phyloP scores from a whole-genome alignment of 1,139 yeast species.

The Pichia sp. region DNA sequence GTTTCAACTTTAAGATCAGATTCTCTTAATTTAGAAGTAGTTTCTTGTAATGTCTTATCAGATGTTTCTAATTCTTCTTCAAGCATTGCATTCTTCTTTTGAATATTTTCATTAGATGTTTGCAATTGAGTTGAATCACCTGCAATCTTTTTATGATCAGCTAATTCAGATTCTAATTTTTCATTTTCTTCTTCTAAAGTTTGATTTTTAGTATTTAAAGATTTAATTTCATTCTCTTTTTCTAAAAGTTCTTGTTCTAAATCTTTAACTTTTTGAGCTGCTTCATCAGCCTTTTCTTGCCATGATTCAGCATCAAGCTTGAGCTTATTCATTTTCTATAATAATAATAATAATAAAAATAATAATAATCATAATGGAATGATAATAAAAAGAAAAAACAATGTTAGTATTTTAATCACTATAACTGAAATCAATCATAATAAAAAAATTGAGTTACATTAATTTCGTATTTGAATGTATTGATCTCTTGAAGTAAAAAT shows the following conservation, averaged over 20 bases:
- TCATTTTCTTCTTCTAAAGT: constrained; percentile 88
- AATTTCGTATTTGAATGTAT: not conserved
- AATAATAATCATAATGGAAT: no score
- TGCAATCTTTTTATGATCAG: constrained; percentile 80
- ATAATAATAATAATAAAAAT: not conserved
- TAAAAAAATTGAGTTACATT: no score
- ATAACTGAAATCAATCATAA: no score
- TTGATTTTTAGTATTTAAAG: constrained; percentile 87
- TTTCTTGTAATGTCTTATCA: constrained; percentile 85
- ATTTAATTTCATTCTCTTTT: constrained; percentile 91
- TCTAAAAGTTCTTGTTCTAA: constrained; percentile 87
- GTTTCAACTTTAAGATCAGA: constrained; percentile 96
- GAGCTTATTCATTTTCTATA: constrained; percentile 77
- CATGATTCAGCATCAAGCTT: constrained; percentile 94
- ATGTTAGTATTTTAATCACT: constrained; percentile 5
- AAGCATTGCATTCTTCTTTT: constrained; percentile 85
- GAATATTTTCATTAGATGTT: constrained; percentile 81
- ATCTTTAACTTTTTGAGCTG: constrained; percentile 71
- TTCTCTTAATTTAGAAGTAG: constrained; percentile 90
- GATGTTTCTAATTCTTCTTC: constrained; percentile 94
- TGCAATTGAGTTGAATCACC: constrained; percentile 90
- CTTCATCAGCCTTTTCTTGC: constrained; percentile 94
- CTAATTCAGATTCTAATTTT: constrained; percentile 72
- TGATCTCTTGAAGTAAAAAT: not conserved
- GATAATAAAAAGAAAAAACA: not conserved